Base-by-base conservation (phyloP, 2,329 filamentous ascomycete genomes). In the Pseudogymnoascus sp. region DNA sequence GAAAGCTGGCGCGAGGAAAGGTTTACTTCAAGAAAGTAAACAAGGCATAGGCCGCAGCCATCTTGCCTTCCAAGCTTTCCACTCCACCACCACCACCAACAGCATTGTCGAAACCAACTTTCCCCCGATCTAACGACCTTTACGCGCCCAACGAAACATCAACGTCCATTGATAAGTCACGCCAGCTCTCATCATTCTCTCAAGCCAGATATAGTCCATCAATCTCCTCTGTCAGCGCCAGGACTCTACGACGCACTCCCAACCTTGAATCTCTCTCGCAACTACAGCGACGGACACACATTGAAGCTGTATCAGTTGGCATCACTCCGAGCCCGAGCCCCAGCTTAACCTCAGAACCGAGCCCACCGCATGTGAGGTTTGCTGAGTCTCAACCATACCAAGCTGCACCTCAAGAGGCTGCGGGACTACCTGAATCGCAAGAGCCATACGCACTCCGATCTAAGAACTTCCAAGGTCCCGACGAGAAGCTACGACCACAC, bases 401-500 rank as follows among this genome's bases (percentile, higher is more conserved):
- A 36, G 50, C 28, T 61, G 59, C 61, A 42, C 18, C 38, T 59
- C 21, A 36, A 53, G 36, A 50, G 23, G 40, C 42, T 60, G 36
- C 38, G 60, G 18, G 40, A 34, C n/a, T 62, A 31, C 23, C 28
- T 7, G 28, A 56, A 16, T 11, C 34, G 28, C 50, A 56, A 56
- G 50, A 56, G n/a, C 16, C 10, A 34, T 56, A 56, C 67, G 42
- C 66, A 63, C 64, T 68, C 59, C 68, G 66, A 61, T 65, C 67
- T 23, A 64, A 63, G 46, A 64, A 66, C 40, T 46, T 21, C 25
- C 28, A 62, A 36, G 69, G 69, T 5, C 68, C 66, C 18, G 63
- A 69, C 67, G 63, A 65, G n/a, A 63, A 63, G 65, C 71, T 74
- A 60, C 74, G 77, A 62, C 75, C 78, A 44, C 80, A 82, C 66